Conservation (phyloP, 2,329 filamentous ascomycete genomes). For the Fusarium miscanthi region DNA sequence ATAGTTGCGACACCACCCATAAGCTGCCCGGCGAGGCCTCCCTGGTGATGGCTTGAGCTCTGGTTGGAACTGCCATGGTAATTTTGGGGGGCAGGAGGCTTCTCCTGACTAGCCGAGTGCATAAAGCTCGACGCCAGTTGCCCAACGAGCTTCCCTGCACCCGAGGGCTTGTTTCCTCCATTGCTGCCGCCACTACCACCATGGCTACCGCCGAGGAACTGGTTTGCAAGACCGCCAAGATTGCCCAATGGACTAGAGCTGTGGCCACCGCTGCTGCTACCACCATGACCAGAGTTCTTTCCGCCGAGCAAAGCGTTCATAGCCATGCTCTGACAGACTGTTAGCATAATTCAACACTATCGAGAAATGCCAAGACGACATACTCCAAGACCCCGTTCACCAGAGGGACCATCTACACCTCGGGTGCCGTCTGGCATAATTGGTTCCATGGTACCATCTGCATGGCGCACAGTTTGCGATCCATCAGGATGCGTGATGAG, state of each 20-base stretch:
- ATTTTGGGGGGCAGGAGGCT: slow-evolving; percentile 59
- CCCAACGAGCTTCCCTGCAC: slow-evolving; percentile 65
- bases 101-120: slow-evolving; percentile 57
- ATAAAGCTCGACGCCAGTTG: slow-evolving; percentile 67
- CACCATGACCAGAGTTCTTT: slow-evolving; percentile 51
- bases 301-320: slow-evolving; percentile 68
- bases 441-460: slow-evolving; percentile 71
- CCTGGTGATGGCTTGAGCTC: slow-evolving; percentile 52
- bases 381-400: slow-evolving; percentile 75
- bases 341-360: slow-evolving; percentile 20
- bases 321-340: slow-evolving; percentile 61
- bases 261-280: slow-evolving; percentile 45
- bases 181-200: slow-evolving; percentile 42
- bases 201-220: slow-evolving; percentile 56
- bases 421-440: slow-evolving; percentile 64
- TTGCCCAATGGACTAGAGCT: slow-evolving; percentile 51
- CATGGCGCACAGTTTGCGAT: slow-evolving; percentile 68
- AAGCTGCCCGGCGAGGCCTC: slow-evolving; percentile 63
- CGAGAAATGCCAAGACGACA: slow-evolving; percentile 49
- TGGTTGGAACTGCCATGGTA: slow-evolving; percentile 61
- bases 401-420: slow-evolving; percentile 62
- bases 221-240: slow-evolving; percentile 60
- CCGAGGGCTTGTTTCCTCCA: slow-evolving; percentile 53
- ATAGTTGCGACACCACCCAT: slow-evolving; percentile 68
- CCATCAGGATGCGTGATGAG: slow-evolving; percentile 73